Conservation (phyloP, 495 filamentous ascomycete genomes). For the Sabuloglossum arenarium region DNA sequence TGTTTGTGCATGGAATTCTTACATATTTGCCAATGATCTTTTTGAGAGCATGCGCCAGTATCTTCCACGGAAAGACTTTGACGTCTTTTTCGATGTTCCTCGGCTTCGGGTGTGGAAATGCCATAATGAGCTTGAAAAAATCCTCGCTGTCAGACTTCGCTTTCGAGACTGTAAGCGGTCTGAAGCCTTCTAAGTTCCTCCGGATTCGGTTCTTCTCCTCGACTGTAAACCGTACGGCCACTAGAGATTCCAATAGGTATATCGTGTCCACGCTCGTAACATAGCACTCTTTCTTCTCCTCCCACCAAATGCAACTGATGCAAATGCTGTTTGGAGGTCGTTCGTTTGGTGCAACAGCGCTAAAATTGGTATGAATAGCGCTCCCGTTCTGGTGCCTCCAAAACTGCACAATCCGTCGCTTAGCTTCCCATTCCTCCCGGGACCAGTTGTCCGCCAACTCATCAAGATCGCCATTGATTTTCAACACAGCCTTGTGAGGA, state of each 20-base stretch:
- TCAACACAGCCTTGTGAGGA: constrained; percentile 66
- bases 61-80: constrained; percentile 93
- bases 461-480: constrained; percentile 66
- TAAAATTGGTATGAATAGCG: constrained; percentile 52
- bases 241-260: constrained; percentile 69
- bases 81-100: constrained; percentile 97
- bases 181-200: constrained; percentile 81
- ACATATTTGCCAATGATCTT: constrained; percentile 99
- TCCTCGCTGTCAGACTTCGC: constrained; percentile 76
- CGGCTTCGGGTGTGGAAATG: constrained; percentile 84
- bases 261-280: constrained; percentile 97
- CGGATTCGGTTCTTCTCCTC: constrained; percentile 97
- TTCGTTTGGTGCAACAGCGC: constrained; percentile 45
- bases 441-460: constrained; percentile 65
- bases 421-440: constrained; percentile 51
- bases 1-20: constrained; percentile 17
- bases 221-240: constrained; percentile 65
- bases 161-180: constrained; percentile 79
- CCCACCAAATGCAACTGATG: constrained; percentile 88
- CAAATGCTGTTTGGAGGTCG: constrained; percentile 55
- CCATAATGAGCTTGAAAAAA: constrained; percentile 98
- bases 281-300: constrained; percentile 68
- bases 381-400: constrained; percentile 54
- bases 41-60: constrained; percentile 59
- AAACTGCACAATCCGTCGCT: constrained; percentile 72